These are phyloP conservation scores for Ophiostoma montium DNA, from an alignment of 2,329 filamentous ascomycete genomes.

Conservation along the genomic window DNA sequence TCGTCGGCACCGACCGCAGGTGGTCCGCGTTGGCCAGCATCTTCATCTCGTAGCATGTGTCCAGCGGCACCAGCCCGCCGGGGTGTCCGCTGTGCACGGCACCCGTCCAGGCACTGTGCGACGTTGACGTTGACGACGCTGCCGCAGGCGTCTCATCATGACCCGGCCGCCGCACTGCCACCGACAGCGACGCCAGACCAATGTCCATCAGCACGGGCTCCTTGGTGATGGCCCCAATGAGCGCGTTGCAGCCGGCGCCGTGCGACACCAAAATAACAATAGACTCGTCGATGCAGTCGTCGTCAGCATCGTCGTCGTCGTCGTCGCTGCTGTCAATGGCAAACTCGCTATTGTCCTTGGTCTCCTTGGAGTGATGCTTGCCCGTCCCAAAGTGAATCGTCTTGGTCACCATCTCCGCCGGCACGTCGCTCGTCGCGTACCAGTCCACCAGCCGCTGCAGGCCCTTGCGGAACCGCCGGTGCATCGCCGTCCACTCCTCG, in stretches of 20 bases:
- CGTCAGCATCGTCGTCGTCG: background rate
- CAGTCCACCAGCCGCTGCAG: slow-evolving; percentile 68
- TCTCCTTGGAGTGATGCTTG: background rate
- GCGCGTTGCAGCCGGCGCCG: slow-evolving; percentile 86
- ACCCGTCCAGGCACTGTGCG: slow-evolving; percentile 3
- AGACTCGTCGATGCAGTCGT: slow-evolving; percentile 52
- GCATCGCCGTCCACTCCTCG: slow-evolving; percentile 95
- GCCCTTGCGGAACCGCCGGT: slow-evolving; percentile 71
- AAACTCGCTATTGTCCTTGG: slow-evolving; percentile 20
- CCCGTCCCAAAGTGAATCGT: slow-evolving; percentile 18
- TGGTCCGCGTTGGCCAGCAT: slow-evolving; percentile 65
- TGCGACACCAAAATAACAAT: slow-evolving; percentile 85
- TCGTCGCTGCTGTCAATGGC: slow-evolving; percentile 13
- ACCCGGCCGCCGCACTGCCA: slow-evolving; percentile 54
- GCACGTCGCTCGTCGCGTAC: slow-evolving; percentile 49
- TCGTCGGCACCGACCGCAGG: slow-evolving; percentile 33
- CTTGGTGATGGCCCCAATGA: slow-evolving; percentile 83
- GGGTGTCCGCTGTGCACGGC: slow-evolving; percentile 6
- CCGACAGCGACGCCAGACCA: slow-evolving; percentile 76
- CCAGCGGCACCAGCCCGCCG: slow-evolving; percentile 28
- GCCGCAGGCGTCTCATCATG: slow-evolving; percentile 20
- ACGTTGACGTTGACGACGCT: too few species aligned
- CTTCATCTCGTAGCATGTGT: slow-evolving; percentile 58
- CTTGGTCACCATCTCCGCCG: slow-evolving; percentile 37
- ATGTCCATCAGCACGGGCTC: slow-evolving; percentile 87